Base-by-base conservation (phyloP, 75 land plant genomes). In the Adiantum capillusveneris region DNA sequence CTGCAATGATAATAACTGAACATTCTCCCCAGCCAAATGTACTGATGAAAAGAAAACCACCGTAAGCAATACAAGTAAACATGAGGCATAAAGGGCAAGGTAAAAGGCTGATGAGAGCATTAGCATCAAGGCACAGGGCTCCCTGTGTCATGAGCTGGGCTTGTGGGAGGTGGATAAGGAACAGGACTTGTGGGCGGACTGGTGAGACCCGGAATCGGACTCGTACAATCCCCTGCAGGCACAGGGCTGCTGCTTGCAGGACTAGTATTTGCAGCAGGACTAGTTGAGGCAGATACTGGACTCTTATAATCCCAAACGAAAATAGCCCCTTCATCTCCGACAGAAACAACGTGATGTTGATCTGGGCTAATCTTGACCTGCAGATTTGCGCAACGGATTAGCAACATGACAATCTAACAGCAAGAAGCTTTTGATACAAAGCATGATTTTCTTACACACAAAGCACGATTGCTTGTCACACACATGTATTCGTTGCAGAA, bases 331-430 rank as follows among this genome's bases (percentile, higher is more conserved):
- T 73, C 76, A 27, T 66, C 76, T 45, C 76, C 76, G 0, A 73
- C 76, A 0, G 76, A 73, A 26, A 73, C 76, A 36, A 73, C 53
- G 29, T 62, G 72, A 25, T 73, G 63, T 56, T 67, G 53, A 57
- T 73, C 62, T 1, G 76, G 76, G 46, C 70, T 73, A 20, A 73
- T 67, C 51, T 73, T 73, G 9, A 73, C 60, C 75, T 72, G 74
- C 42, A 58, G 2, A 37, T 25, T 46, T 20, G 17, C n/a, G n/a
- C n/a, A n/a, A n/a, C n/a, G n/a, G n/a, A n/a, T n/a, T n/a, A n/a
- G n/a, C n/a, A n/a, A n/a, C n/a, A n/a, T n/a, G n/a, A n/a, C n/a
- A n/a, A n/a, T n/a, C n/a, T n/a, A n/a, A n/a, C n/a, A n/a, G n/a
- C n/a, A n/a, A n/a, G n/a, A n/a, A n/a, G n/a, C n/a, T n/a, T n/a